Evolutionary conservation across 129 eudicot species (phyloP).

Genomic region (Saposhnikovia divaricata): DNA sequence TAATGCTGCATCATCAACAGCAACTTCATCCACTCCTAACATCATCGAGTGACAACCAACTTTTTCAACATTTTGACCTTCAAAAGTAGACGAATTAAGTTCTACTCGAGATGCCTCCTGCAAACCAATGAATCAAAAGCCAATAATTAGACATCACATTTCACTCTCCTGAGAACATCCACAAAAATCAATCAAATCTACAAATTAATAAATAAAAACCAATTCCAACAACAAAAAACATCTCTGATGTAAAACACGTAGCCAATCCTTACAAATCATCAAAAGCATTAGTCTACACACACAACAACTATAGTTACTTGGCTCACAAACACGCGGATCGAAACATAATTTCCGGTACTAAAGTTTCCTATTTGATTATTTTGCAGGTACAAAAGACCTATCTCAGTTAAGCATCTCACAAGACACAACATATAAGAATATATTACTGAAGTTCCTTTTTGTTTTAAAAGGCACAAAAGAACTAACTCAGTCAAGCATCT

Average conservation of each 20-base stretch:
- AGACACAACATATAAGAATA: no score
- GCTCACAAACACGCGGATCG: conserved; percentile 13
- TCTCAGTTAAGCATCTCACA: no score
- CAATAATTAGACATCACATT: conserved; percentile 1
- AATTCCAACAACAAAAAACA: not conserved
- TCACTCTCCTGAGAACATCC: not conserved
- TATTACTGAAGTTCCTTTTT: no score
- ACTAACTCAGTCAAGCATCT: not conserved
- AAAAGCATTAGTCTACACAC: not conserved
- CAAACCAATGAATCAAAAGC: conserved; percentile 13
- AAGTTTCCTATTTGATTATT: not conserved
- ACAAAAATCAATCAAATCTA: not conserved
- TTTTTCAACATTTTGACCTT: conserved; percentile 19
- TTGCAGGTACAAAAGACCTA: not conserved
- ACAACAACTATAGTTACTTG: not conserved
- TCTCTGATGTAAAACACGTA: conserved; percentile 14
- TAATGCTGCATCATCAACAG: not conserved
- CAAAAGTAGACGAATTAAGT: conserved; percentile 11
- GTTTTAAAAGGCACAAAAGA: no score
- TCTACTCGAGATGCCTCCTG: conserved; percentile 32
- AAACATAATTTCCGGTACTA: not conserved
- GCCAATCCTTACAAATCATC: conserved; percentile 59
- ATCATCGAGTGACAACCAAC: conserved; percentile 8
- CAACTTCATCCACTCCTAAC: not conserved
- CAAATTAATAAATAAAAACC: not conserved